Conservation (phyloP, 2,329 filamentous ascomycete genomes). For the Diaporthe caulivora region DNA sequence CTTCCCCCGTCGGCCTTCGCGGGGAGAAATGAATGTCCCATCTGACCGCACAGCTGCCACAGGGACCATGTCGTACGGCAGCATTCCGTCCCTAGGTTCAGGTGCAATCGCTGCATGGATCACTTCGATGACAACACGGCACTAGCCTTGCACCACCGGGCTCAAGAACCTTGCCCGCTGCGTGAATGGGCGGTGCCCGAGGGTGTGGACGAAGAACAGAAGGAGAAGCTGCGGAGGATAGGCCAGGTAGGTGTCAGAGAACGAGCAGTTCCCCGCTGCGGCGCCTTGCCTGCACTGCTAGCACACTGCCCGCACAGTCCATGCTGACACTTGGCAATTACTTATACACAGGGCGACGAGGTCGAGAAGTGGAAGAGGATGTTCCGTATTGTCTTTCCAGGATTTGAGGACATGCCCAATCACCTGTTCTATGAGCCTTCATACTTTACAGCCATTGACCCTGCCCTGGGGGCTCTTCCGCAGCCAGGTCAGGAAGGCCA, state of each 20-base stretch:
- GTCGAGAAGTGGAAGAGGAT: conserved; percentile 35
- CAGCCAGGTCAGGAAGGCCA: conserved; percentile 1
- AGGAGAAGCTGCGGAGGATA: conserved; percentile 42
- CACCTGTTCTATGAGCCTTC: conserved; percentile 18
- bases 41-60: background rate
- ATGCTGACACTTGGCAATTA: conserved; percentile 3
- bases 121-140: conserved; percentile 42
- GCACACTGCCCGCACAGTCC: conserved; percentile 12
- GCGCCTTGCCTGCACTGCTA: background rate
- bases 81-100: conserved; percentile 43
- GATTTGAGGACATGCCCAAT: conserved; percentile 13
- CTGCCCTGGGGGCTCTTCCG: conserved; percentile 9
- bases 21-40: background rate
- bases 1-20: no score
- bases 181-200: conserved; percentile 57
- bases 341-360: conserved; percentile 32
- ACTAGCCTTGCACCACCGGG: conserved; percentile 44
- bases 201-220: conserved; percentile 58
- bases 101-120: conserved; percentile 46
- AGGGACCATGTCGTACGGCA: conserved; percentile 48
- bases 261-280: conserved; percentile 2
- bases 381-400: conserved; percentile 36
- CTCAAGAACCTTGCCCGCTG: conserved; percentile 53
- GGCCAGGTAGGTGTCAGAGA: conserved; percentile 40
- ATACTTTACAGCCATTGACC: conserved; percentile 34